Evolutionary conservation across 768 basidiomycete species (phyloP), one percentile per base, ranked within the genome.

Genomic region (Macrolepiota fuliginosa): DNA sequence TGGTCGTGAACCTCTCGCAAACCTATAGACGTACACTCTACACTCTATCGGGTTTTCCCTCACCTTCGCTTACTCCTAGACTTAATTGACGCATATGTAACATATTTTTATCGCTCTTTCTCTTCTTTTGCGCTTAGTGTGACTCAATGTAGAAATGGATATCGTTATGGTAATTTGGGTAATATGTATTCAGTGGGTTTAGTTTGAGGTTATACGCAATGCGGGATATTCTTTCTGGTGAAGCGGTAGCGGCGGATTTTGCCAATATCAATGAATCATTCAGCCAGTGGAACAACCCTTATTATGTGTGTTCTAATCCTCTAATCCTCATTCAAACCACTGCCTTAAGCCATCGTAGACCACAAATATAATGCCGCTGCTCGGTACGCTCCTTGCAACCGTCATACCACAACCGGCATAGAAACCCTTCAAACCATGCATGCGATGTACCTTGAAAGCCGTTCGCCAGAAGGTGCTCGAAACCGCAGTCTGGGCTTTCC

Each of bases 371-470:
- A 96, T 81, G 0, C 91, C 94, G 66, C 90, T 92, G 70, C 91
- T 92, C 6, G 93, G 94, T 54, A 91, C 87, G 15, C 88, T 85
- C 67, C 91, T 79, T 29, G 87, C 87, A 32, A 94, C 87, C 0
- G 94, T 96, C 67, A 97, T 83, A 0, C 94, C 94, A 73, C 90
- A 93, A 1, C 94, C 94, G 2, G 90, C 89, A 74, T 96, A 96
- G 58, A 96, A 71, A 0, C 93, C 94, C 61, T 76, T 77, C 15
- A 96, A 67, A 0, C 94, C 95, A 68, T 89, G 84, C 24, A 83
- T 84, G 36, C 70, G 77, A 68, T 90, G 96, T 76, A 96, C 90
- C 60, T 84, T 84, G 66, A 75, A 78, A 35, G 84, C 86, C 19
- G 85, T 90, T 55, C 81, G 74, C 45, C 80, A 69, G 71, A 90